These are phyloP conservation scores for Ceratopteris richardii DNA, from an alignment of 75 land plant species.

Conservation along the genomic window DNA sequence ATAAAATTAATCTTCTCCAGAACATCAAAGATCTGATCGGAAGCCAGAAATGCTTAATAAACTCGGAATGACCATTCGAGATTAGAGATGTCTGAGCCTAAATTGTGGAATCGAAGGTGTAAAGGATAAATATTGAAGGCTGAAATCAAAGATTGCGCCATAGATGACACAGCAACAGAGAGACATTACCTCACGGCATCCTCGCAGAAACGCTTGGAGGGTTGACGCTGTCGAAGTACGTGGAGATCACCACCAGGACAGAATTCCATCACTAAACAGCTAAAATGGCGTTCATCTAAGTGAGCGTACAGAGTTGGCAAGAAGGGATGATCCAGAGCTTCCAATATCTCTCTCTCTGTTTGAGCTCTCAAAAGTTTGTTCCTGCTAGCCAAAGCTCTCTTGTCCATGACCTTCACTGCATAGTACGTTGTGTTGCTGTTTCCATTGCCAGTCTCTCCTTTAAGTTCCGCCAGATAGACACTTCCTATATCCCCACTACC, in stretches of 20 bases:
- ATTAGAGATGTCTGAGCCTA: too few relatives aligned
- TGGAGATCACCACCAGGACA: constrained; percentile 18
- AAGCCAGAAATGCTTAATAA: too few relatives aligned
- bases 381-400: constrained; percentile 4
- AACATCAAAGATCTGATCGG: too few relatives aligned
- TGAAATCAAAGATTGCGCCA: too few relatives aligned
- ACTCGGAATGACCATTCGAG: too few relatives aligned
- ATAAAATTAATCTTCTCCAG: too few relatives aligned
- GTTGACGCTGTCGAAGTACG: constrained; percentile 13
- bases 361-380: constrained; percentile 11
- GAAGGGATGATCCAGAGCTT: constrained; percentile 16
- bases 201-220: constrained; percentile 14
- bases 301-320: constrained; percentile 15
- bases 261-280: constrained; percentile 18
- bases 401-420: constrained; percentile 19
- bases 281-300: constrained; percentile 8
- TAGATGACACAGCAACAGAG: not conserved
- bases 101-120: too few relatives aligned
- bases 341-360: constrained; percentile 15
- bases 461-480: constrained; percentile 16
- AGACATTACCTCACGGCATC: constrained; percentile 10
- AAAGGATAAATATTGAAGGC: too few relatives aligned
- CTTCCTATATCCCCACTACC: constrained; percentile 17
- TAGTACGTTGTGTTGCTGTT: not conserved
- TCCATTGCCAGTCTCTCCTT: not conserved